Base-by-base conservation (phyloP, 1,139 yeast species). In the Saccharomyces hybrid region DNA sequence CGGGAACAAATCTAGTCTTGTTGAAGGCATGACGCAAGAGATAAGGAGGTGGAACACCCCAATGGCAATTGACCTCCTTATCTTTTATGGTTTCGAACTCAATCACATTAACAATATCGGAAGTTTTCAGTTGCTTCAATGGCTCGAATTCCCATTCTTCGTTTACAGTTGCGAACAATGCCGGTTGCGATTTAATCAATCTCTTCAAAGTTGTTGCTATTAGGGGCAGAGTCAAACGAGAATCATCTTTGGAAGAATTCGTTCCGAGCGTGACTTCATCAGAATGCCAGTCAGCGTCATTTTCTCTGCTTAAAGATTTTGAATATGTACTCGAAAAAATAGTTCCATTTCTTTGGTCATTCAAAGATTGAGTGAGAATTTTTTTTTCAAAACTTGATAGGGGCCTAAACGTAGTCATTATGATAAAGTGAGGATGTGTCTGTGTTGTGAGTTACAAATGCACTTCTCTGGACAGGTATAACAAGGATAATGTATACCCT, bases 1-100 rank as follows among this genome's bases (percentile, higher is more conserved):
- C 67, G 2, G 63, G 59, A 9, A 57, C 53, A 55, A 65, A 66
- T 5, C 49, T 53, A 23, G 58, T 51, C 32, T 63, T 60, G 50
- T 65, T 62, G 32, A 65, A 63, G n/a, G 65, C 62, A 34, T 65
- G 65, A 31, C 64, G 61, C 11, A 65, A 52, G 34, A 66, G 34
- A 47, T 63, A 64, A 23, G 53, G 53, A 28, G 65, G 64, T 11
- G 71, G 69, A 27, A 64, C 60, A 8, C 66, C 66, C 27, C 54
- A 56, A 32, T 66, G 64, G 46, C 69, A 65, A 41, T 61, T 61
- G 2, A 67, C 56, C 25, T 56, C 52, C 53, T 61, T 67, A 49
- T 66, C 70, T 46, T 63, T 63, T 26, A 55, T 53, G 42, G 55
- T 56, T 7, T 62, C 63, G 47, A 63, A 65, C 28, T 63, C 59